Conservation (phyloP, 2,329 filamentous ascomycete genomes). For the Penicillium sp. region DNA sequence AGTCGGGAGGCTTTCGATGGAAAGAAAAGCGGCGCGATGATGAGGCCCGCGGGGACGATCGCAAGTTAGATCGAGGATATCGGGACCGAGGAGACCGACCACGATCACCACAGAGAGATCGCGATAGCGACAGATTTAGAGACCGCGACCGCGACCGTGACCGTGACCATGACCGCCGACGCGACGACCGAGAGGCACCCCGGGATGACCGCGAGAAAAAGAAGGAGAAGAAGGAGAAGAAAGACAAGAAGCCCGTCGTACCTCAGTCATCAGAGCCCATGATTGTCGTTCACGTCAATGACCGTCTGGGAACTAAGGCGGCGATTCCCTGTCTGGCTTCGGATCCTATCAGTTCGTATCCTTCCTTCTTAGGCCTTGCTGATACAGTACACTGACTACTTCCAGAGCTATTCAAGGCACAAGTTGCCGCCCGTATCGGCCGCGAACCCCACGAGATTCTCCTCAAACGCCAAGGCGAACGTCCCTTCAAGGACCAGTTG, state of each 20-base stretch:
- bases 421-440: conserved; percentile 86
- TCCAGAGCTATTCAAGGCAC: conserved; percentile 74
- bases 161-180: conserved; percentile 30
- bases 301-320: conserved; percentile 92
- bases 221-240: conserved; percentile 40
- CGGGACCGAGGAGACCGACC: conserved; percentile 35
- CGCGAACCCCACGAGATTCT: conserved; percentile 88
- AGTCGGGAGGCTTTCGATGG: conserved; percentile 48
- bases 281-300: conserved; percentile 93
- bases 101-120: conserved; percentile 36
- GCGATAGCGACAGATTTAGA: conserved; percentile 37
- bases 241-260: conserved; percentile 29
- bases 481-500: conserved; percentile 89
- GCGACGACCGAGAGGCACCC: conserved; percentile 28
- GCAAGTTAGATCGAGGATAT: conserved; percentile 55
- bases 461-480: conserved; percentile 84
- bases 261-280: conserved; percentile 65
- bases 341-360: conserved; percentile 64
- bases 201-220: conserved; percentile 40
- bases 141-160: conserved; percentile 44
- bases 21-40: conserved; percentile 51
- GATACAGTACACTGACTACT: not conserved
- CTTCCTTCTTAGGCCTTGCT: not conserved
- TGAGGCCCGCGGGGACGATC: conserved; percentile 47
- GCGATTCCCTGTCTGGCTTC: conserved; percentile 84